phyloP scores from a whole-genome alignment of 2,329 filamentous ascomycete genomes.

The Ophiostoma ulmi region DNA sequence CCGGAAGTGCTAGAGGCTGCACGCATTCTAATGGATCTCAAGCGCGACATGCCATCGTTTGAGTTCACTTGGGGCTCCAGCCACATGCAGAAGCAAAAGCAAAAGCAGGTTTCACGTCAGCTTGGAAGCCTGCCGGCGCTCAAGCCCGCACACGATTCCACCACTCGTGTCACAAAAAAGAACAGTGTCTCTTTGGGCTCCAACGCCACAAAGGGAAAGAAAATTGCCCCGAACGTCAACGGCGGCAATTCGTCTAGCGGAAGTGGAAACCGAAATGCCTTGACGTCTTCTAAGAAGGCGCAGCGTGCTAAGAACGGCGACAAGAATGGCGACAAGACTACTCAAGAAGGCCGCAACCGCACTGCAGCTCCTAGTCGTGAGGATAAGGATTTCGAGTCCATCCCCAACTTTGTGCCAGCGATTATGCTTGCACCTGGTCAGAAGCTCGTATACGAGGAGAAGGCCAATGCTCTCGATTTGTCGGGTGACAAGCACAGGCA shows the following conservation, averaged over 20 bases:
- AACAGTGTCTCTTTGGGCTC: neutral
- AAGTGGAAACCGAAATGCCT: neutral
- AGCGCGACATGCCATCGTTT: conserved; percentile 14
- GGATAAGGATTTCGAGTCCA: conserved; percentile 70
- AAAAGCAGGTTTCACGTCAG: neutral
- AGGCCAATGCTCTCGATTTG: conserved; percentile 72
- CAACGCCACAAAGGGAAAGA: conserved; percentile 28
- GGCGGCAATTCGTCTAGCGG: neutral
- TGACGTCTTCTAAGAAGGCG: neutral
- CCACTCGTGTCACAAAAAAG: conserved; percentile 23
- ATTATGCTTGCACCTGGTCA: conserved; percentile 59
- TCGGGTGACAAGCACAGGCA: conserved; percentile 63
- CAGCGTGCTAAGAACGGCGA: neutral
- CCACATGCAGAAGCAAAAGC: neutral
- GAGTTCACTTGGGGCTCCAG: neutral
- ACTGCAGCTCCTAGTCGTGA: conserved; percentile 45
- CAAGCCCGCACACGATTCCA: conserved; percentile 14
- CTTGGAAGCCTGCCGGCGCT: conserved; percentile 4
- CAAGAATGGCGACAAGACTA: neutral
- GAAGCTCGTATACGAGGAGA: conserved; percentile 80
- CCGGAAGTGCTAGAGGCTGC: conserved; percentile 7
- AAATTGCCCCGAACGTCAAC: conserved; percentile 26
- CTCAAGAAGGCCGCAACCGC: conserved; percentile 10
- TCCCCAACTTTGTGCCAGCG: conserved; percentile 70
- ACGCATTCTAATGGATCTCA: conserved; percentile 31